These are phyloP conservation scores for Neurospora sp. DNA, from an alignment of 2,329 filamentous ascomycete genomes.

Conservation along the genomic window DNA sequence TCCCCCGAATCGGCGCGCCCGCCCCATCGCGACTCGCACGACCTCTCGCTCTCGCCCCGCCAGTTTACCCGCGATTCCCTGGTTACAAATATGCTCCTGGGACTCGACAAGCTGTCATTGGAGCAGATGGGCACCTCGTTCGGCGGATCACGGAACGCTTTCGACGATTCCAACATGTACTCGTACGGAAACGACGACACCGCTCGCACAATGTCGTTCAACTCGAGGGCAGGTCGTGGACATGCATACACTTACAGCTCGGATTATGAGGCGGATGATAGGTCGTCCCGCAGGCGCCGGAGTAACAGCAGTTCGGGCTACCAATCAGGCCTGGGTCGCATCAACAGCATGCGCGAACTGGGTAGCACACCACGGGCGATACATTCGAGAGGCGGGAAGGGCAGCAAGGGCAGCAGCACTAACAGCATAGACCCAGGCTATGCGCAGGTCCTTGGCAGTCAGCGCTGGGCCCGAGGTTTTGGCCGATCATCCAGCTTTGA, in stretches of 20 bases:
- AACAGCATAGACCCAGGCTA: constrained; percentile 59
- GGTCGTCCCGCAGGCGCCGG: constrained; percentile 51
- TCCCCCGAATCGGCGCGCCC: constrained; percentile 20
- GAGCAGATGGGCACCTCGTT: constrained; percentile 30
- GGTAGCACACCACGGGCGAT: constrained; percentile 33
- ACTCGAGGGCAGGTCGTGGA: constrained; percentile 20
- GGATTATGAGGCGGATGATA: constrained; percentile 48
- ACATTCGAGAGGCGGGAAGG: constrained; percentile 50
- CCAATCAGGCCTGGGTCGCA: constrained; percentile 46
- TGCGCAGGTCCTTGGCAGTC: constrained; percentile 45
- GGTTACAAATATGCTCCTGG: constrained; percentile 90
- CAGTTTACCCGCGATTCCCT: constrained; percentile 80
- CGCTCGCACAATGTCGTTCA: constrained; percentile 19
- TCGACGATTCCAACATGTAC: constrained; percentile 29
- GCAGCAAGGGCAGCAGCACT: constrained; percentile 62
- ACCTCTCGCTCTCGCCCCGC: constrained; percentile 68
- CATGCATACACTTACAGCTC: constrained; percentile 52
- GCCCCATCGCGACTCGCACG: constrained; percentile 60
- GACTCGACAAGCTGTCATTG: constrained; percentile 73
- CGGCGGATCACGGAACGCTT: constrained; percentile 20
- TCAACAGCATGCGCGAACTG: constrained; percentile 52
- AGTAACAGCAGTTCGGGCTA: constrained; percentile 77
- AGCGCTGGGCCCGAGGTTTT: constrained; percentile 46
- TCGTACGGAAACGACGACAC: constrained; percentile 20
- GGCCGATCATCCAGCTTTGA: constrained; percentile 68